These are phyloP conservation scores for Strigomonas culicis DNA, from an alignment of 208 protist species.

Conservation along the genomic window DNA sequence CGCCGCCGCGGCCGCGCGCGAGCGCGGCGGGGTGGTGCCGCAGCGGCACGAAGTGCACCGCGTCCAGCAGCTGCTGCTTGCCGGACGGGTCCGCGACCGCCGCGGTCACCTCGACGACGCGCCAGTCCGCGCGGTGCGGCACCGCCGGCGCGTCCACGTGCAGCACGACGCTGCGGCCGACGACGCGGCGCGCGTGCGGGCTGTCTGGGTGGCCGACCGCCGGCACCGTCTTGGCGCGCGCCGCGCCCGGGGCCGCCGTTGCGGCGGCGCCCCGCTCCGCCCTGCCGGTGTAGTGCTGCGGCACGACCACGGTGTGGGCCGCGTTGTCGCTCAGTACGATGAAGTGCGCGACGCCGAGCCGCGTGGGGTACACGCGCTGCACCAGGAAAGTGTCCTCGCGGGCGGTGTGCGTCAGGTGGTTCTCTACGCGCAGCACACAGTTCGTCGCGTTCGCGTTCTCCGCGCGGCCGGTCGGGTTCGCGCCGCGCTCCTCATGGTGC, in stretches of 20 bases:
- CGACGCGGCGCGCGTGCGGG: conserved; percentile 25
- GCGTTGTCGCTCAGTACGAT: conserved; percentile 64
- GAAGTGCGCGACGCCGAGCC: conserved; percentile 25
- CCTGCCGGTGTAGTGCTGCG: background rate
- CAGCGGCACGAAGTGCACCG: conserved; percentile 42
- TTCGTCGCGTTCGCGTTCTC: conserved; percentile 26
- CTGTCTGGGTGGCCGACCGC: background rate
- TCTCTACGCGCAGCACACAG: conserved; percentile 58
- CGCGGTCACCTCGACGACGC: conserved; percentile 32
- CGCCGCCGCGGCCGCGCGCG: conserved; percentile 36
- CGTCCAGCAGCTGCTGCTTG: conserved; percentile 35
- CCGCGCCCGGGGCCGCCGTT: background rate
- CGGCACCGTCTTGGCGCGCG: background rate
- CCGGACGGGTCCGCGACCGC: conserved; percentile 24
- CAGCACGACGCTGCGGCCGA: conserved; percentile 59
- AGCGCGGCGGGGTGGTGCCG: conserved; percentile 36
- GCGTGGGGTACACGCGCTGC: conserved; percentile 56
- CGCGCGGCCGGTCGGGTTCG: background rate
- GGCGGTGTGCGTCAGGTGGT: conserved; percentile 57
- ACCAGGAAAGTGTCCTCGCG: conserved; percentile 58
- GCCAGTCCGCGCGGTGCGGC: conserved; percentile 29
- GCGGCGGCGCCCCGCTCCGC: background rate
- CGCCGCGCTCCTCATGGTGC: conserved; percentile 20
- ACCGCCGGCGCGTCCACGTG: conserved; percentile 51
- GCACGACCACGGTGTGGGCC: conserved; percentile 21